A percentile compares a stretch with the other conserved stretches of the same genome.
Evolutionary conservation across 2,329 filamentous ascomycete species (phyloP).

Genomic region (Bertia moriformis): DNA sequence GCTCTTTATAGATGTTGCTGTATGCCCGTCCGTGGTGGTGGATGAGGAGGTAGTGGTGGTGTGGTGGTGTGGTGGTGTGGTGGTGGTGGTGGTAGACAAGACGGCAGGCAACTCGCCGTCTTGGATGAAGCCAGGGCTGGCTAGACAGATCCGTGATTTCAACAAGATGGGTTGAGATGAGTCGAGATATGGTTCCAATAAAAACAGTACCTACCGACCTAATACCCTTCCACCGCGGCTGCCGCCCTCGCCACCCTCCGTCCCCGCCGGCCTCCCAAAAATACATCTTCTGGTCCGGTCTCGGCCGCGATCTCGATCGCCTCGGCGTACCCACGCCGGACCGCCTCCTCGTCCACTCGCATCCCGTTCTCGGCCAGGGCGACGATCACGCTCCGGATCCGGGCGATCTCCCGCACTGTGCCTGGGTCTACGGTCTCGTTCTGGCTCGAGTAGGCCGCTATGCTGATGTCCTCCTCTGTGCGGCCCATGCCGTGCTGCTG

Average conservation of each 20-base stretch:
- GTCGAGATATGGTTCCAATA: too few species aligned
- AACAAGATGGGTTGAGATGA: too few species aligned
- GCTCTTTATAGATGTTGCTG: too few species aligned
- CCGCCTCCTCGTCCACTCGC: constrained; percentile 78
- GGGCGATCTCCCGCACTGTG: constrained; percentile 76
- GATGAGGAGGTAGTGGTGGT: too few species aligned
- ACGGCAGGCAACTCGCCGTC: too few species aligned
- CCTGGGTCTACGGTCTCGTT: constrained; percentile 70
- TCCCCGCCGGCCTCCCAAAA: constrained; percentile 43
- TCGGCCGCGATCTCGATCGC: constrained; percentile 61
- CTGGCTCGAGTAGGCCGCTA: constrained; percentile 83
- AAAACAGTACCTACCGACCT: too few species aligned
- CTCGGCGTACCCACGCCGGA: constrained; percentile 68
- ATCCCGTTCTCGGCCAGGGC: constrained; percentile 71
- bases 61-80: too few species aligned
- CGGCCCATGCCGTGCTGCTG: constrained; percentile 54
- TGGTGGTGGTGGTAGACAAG: too few species aligned
- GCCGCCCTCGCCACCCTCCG: constrained; percentile 24
- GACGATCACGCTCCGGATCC: constrained; percentile 67
- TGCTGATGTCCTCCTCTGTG: constrained; percentile 74
- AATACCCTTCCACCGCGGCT: too few species aligned
- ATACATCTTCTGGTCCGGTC: constrained; percentile 45
- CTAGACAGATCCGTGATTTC: too few species aligned
- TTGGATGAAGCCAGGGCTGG: too few species aligned
- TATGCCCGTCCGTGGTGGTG: too few species aligned